Evolutionary conservation across 306 rosid genomes (phyloP).

Genomic region (Canavalia gladiata): DNA sequence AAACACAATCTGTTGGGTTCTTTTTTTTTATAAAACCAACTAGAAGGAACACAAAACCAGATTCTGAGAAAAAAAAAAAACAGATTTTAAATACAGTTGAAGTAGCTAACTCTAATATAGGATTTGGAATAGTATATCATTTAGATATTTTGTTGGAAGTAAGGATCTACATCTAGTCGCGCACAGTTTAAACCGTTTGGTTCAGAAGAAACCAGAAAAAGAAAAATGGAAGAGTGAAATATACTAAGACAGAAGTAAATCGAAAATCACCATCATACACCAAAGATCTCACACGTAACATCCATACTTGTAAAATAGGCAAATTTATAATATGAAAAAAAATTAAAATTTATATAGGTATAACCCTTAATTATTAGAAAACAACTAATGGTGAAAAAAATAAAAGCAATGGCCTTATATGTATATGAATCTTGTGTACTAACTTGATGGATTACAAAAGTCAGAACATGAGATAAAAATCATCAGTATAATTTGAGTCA

Average conservation of each 20-base stretch:
- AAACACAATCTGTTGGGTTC: too few relatives aligned
- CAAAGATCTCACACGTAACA: neutral
- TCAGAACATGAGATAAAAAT: constrained; percentile 6
- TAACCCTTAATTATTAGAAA: neutral
- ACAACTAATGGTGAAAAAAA: neutral
- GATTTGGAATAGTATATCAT: neutral
- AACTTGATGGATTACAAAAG: neutral
- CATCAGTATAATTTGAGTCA: neutral
- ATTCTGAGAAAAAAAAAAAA: too few relatives aligned
- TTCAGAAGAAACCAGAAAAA: too few relatives aligned
- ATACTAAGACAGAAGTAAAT: neutral
- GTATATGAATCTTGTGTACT: neutral
- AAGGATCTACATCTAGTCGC: neutral
- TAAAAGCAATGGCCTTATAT: neutral
- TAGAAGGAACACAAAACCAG: too few relatives aligned
- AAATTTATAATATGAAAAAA: neutral
- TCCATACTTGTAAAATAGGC: neutral
- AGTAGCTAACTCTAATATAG: neutral
- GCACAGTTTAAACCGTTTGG: neutral
- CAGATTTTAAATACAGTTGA: neutral
- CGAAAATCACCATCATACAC: neutral
- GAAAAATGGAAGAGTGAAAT: neutral
- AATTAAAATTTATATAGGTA: neutral
- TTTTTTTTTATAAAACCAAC: too few relatives aligned
- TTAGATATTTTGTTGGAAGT: constrained; percentile 29